Percentiles rank a stretch among this genome's conserved stretches.
Conservation (phyloP, 2,329 filamentous ascomycete genomes). For the Aspergillus ochraceoroseus region DNA sequence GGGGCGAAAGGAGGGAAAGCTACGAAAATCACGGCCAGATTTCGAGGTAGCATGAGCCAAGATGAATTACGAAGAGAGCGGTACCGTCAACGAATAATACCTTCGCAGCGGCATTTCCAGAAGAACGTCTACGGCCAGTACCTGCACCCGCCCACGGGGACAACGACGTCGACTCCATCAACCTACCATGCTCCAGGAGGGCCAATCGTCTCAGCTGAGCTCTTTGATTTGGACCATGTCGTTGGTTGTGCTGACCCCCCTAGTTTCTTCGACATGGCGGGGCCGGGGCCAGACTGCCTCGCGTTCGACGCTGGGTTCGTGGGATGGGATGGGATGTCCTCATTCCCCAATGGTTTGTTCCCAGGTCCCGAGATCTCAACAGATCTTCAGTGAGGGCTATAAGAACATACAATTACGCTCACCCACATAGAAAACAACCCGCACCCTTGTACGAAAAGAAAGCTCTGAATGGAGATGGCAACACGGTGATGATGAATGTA, state of each 20-base stretch:
- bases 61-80: constrained; percentile 25
- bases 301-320: constrained; percentile 20
- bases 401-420: background rate
- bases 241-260: constrained; percentile 29
- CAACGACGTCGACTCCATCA: too few relatives aligned
- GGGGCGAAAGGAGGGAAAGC: constrained; percentile 42
- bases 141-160: constrained; percentile 9
- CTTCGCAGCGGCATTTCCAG: constrained; percentile 14
- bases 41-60: constrained; percentile 24
- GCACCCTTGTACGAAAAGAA: too few relatives aligned
- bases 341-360: constrained; percentile 18
- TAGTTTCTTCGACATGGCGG: constrained; percentile 29
- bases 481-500: constrained; percentile 12
- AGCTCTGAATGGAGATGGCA: too few relatives aligned
- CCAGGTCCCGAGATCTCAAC: constrained; percentile 16
- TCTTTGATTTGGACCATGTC: constrained; percentile 25
- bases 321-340: constrained; percentile 19
- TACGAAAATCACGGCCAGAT: constrained; percentile 34
- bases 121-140: constrained; percentile 18
- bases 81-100: constrained; percentile 16
- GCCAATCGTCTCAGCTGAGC: constrained; percentile 16
- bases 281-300: constrained; percentile 18
- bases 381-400: constrained; percentile 22
- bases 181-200: constrained; percentile 14
- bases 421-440: background rate